phyloP scores from a whole-genome alignment of 2,329 filamentous ascomycete species.

The Thielaviopsis punctulata region DNA sequence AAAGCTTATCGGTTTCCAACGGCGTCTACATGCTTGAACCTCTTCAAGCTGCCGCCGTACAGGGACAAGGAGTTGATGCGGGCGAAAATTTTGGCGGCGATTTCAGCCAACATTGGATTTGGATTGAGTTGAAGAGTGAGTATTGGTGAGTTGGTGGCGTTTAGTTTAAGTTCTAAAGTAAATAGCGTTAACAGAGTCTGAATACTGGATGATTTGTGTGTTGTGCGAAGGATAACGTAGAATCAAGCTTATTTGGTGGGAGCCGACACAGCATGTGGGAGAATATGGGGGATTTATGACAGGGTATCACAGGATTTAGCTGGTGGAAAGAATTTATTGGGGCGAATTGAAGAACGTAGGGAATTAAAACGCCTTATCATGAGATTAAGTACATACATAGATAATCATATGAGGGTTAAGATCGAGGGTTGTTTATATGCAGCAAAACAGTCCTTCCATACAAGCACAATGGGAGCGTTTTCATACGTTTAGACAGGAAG shows the following conservation, averaged over 20 bases:
- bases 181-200: neutral
- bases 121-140: slow-evolving; percentile 43
- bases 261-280: neutral
- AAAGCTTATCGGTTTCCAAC: slow-evolving; percentile 51
- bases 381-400: too few species aligned
- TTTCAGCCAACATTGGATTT: slow-evolving; percentile 82
- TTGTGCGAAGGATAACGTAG: neutral
- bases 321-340: neutral
- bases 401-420: neutral
- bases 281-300: neutral
- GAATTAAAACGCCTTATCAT: too few species aligned
- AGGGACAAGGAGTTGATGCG: slow-evolving; percentile 44
- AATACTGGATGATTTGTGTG: neutral
- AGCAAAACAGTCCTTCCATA: neutral
- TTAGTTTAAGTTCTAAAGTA: neutral
- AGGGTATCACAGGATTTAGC: neutral
- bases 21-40: slow-evolving; percentile 88
- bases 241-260: neutral
- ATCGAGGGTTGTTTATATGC: neutral
- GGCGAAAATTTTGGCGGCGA: slow-evolving; percentile 74
- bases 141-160: neutral
- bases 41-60: slow-evolving; percentile 84
- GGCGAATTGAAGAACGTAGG: too few species aligned
- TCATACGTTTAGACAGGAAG: too few species aligned
- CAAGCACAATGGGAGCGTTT: neutral